phyloP scores from a whole-genome alignment of 2,329 filamentous ascomycete genomes.

The Ploettnerulaceae sp. region DNA sequence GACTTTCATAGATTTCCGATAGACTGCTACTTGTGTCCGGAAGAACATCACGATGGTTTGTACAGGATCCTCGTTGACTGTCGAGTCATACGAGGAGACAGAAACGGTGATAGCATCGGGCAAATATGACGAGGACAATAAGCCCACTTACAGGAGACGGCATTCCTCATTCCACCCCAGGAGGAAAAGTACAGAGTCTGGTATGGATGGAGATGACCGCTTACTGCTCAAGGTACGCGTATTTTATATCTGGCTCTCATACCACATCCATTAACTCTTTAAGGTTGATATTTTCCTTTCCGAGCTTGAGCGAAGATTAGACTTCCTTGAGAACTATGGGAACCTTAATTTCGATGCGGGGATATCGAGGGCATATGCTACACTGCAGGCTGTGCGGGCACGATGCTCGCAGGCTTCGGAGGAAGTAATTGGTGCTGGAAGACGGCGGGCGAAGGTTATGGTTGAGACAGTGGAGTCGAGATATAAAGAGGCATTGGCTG shows the following conservation, averaged over 20 bases:
- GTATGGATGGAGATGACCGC: constrained; percentile 59
- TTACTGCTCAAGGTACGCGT: constrained; percentile 50
- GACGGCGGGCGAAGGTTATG: constrained; percentile 77
- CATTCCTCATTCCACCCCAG: constrained; percentile 54
- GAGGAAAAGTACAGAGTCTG: constrained; percentile 52
- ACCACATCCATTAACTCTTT: neutral
- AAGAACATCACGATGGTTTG: constrained; percentile 29
- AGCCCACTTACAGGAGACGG: constrained; percentile 36
- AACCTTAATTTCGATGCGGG: constrained; percentile 79
- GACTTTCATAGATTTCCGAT: neutral
- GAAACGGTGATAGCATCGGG: constrained; percentile 21
- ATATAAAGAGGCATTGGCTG: constrained; percentile 80
- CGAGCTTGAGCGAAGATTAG: constrained; percentile 80
- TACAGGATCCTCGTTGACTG: constrained; percentile 31
- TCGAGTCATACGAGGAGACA: constrained; percentile 31
- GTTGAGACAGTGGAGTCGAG: constrained; percentile 86
- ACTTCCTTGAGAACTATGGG: constrained; percentile 83
- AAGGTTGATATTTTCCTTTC: constrained; percentile 76
- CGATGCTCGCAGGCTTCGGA: constrained; percentile 87
- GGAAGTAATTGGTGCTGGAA: constrained; percentile 82
- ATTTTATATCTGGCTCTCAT: neutral
- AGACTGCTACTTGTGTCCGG: neutral
- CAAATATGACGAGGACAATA: constrained; percentile 18
- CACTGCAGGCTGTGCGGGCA: constrained; percentile 79
- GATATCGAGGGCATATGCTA: constrained; percentile 78